Conservation (phyloP, 768 basidiomycete genomes). For the Pholiota microspora region DNA sequence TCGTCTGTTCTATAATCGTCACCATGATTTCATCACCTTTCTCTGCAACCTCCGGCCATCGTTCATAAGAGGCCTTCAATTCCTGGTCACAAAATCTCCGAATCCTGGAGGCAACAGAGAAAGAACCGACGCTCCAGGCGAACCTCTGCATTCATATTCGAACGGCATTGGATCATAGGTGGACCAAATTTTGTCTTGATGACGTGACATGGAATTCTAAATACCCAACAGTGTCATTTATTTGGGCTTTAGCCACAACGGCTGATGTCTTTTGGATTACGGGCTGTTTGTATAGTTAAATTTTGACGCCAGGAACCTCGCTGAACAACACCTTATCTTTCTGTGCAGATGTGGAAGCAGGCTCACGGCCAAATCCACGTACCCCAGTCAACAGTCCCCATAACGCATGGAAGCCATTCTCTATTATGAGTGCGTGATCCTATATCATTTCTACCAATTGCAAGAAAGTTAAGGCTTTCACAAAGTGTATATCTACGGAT, state of each 20-base stretch:
- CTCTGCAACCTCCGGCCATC: background rate
- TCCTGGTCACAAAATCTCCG: background rate
- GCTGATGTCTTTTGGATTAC: background rate
- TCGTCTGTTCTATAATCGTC: background rate
- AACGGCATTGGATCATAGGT: background rate
- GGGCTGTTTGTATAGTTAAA: background rate
- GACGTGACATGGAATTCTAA: background rate
- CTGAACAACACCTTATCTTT: no score
- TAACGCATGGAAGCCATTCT: constrained; percentile 16
- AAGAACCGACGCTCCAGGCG: background rate
- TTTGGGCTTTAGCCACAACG: background rate
- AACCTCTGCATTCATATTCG: background rate
- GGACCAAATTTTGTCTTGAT: no score
- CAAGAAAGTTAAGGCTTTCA: background rate
- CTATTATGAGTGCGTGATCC: constrained; percentile 7
- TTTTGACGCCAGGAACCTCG: no score
- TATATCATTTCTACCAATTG: background rate
- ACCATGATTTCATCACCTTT: background rate
- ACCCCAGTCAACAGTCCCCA: constrained; percentile 12
- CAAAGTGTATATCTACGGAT: constrained; percentile 15
- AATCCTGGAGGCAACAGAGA: background rate
- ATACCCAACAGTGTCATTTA: background rate
- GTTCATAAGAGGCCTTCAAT: background rate
- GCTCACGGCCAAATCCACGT: constrained; percentile 11
- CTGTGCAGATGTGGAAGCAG: constrained; percentile 10